Evolutionary conservation across 2,329 filamentous ascomycete genomes (phyloP), one percentile per base, ranked within the genome.

Genomic region (Epichloe coenophiala): DNA sequence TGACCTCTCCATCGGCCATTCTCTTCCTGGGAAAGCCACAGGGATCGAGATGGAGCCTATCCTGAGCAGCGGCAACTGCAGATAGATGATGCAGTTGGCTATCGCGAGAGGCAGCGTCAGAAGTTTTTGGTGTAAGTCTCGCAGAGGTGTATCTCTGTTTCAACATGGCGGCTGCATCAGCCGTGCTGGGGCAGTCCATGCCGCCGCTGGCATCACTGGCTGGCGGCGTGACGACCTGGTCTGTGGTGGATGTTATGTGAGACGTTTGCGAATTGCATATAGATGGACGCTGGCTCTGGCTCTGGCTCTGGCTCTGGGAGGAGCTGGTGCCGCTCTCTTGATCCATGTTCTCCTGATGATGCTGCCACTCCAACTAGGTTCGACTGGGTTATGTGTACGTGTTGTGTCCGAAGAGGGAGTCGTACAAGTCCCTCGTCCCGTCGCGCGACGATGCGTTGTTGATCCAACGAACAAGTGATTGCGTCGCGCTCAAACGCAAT

Each of bases 1-100:
- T 94, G 51, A 89, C 73, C 47, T 79, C 72, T 41, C 87, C 88
- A 61, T 86, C 84, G 36, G 86, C 86, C 59, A 80, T 91, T 57
- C 88, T 77, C 69, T 94, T 94, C 54, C 80, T 78, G 38, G 75
- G 73, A 36, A 7, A 15, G 4, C 63, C 58, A 37, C 56, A 57
- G 62, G 69, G 52, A 63, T 62, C 60, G 35, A 68, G 63, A 11
- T 58, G 61, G 60, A 78, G 71, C 60, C 71, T 72, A 55, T 75
- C 68, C 61, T 76, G 72, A 35, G 69, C 68, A 38, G 78, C 76
- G 31, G 78, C 78, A 50, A 80, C 67, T 54, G 78, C 71, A 5
- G 78, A 80, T n/a, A 81, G 66, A 53, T 76, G 75, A 15, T 77
- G 67, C 45, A 82, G 60, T 58, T 82, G 78, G 35, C 71, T 78